Evolutionary conservation across 768 basidiomycete species (phyloP), one percentile per base, ranked within the genome.

Genomic region (Cystofilobasidium macerans): DNA sequence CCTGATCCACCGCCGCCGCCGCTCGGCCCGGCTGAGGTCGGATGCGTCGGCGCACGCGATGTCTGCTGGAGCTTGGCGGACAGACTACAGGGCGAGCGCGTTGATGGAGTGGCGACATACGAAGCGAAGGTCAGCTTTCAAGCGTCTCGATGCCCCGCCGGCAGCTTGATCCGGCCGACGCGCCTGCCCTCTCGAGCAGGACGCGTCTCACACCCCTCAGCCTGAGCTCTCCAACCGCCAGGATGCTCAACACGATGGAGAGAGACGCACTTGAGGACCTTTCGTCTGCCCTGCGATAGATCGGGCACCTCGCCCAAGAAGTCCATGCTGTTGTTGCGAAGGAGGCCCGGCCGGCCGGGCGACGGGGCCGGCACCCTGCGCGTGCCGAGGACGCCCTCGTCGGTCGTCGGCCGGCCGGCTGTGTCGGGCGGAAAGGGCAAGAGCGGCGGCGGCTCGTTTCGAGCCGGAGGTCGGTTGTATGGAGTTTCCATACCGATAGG

Each of bases 211-310:
- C n/a, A n/a, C n/a, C n/a, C n/a, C n/a, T n/a, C n/a, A n/a, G n/a
- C n/a, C n/a, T n/a, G n/a, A n/a, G n/a, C n/a, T n/a, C n/a, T n/a
- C n/a, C n/a, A n/a, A n/a, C n/a, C n/a, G n/a, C n/a, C n/a, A n/a
- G n/a, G n/a, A n/a, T n/a, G n/a, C n/a, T n/a, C n/a, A n/a, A n/a
- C n/a, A n/a, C n/a, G n/a, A n/a, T n/a, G n/a, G n/a, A n/a, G n/a
- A n/a, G n/a, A 13, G 14, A 40, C 58, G 38, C 43, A 60, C 58
- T 60, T 60, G 58, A 60, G 58, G 16, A 60, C 58, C 43, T 60
- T 60, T n/a, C 58, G 38, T 30, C 58, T 42, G 58, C 58, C 58
- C 43, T n/a, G 2, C 38, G 38, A 42, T 6, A 60, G 58, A 30
- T 60, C 58, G 43, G 58, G 58, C 20, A 38, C 58, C 40, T 60